Base-by-base conservation (phyloP, 495 filamentous ascomycete genomes). In the Lasiosphaeriaceae sp. region DNA sequence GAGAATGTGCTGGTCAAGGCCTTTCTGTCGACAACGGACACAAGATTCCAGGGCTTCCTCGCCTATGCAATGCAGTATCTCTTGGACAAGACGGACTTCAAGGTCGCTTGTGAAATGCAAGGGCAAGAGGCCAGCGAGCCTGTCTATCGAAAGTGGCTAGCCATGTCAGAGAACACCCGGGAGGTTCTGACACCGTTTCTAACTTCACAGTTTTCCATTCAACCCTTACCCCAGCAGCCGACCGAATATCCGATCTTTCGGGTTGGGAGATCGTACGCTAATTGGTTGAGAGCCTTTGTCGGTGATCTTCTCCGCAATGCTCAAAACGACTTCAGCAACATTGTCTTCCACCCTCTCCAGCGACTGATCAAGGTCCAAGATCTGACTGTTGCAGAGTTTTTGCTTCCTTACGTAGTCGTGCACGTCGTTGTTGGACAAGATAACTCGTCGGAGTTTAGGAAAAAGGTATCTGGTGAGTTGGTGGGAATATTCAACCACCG, bases 61-160 rank as follows among this genome's bases (percentile, higher is more conserved):
- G 90, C 92, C 14, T 97, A 86, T 67, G 88, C 86, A 2, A 96
- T 97, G 86, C 94, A 99, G 70, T 88, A 94, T 62, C 78, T 99
- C 9, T 80, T 97, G 9, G 86, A 84, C 52, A 83, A 86, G 56
- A 86, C 86, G 64, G 83, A 86, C 24, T 82, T 96, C 55, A 83
- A 82, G 37, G 70, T 73, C n/a, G 80, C 86, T 6, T 80, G 71
- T 20, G 50, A 60, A n/a, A 61, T 66, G 56, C 26, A 59, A 46
- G 59, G 67, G 17, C 8, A 56, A 11, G 53, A 43, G 5, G 45
- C 41, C 1, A 57, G 26, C 46, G 55, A 57, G 50, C 24, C 26
- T 2, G 56, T 82, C 53, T 86, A 86, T 65, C 73, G 79, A 49
- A 86, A 86, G 71, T 98, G 92, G 92, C 69, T 83, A 16, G 71